Conservation (phyloP, 2,329 filamentous ascomycete species). For the Apiospora kogelbergensis region DNA sequence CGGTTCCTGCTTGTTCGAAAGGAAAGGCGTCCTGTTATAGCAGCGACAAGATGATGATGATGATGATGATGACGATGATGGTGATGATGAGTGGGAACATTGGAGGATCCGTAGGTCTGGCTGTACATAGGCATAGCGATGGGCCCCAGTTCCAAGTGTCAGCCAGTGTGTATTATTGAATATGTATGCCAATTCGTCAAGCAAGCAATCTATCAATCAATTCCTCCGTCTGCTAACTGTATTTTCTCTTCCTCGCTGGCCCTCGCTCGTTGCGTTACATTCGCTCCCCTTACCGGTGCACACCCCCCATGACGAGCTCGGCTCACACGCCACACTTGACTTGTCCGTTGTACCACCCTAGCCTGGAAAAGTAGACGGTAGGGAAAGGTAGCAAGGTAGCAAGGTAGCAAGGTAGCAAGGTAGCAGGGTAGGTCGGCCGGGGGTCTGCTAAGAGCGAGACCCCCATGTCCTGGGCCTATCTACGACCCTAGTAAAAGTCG, state of each 20-base stretch:
- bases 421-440: background rate
- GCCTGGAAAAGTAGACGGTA: background rate
- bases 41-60: background rate
- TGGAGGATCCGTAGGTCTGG: background rate
- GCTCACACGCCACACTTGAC: constrained; percentile 10
- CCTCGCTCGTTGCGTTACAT: constrained; percentile 9
- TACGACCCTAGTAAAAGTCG: constrained; percentile 7
- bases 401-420: too few species aligned
- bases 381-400: background rate
- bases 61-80: too few species aligned
- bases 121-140: background rate
- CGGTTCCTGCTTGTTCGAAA: background rate
- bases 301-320: constrained; percentile 10
- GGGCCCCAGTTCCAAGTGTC: background rate
- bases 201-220: background rate
- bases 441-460: constrained; percentile 9
- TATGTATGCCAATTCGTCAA: background rate
- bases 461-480: constrained; percentile 7
- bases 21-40: background rate
- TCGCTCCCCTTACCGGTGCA: constrained; percentile 10
- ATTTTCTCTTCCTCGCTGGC: background rate
- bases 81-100: background rate
- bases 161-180: background rate
- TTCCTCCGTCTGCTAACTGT: background rate
- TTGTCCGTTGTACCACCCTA: constrained; percentile 13